These are phyloP conservation scores for Coemansia sp. DNA, from an alignment of 192 early-diverging fungal species.

Conservation along the genomic window DNA sequence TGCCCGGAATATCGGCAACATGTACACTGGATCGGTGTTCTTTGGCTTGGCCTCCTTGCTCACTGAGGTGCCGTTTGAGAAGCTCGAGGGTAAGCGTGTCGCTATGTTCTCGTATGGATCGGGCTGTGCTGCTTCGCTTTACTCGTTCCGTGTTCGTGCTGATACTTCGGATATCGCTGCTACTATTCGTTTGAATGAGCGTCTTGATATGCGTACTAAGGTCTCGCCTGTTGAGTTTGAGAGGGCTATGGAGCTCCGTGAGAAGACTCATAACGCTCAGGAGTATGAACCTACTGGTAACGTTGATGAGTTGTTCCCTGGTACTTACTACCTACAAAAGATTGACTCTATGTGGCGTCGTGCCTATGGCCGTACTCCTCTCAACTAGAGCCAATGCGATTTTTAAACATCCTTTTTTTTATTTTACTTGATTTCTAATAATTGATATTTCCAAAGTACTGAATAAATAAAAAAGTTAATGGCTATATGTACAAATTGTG, in stretches of 20 bases:
- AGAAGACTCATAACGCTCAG: slow-evolving; percentile 81
- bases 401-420: slow-evolving; percentile 7
- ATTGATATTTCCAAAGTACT: too few relatives aligned
- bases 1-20: slow-evolving; percentile 94
- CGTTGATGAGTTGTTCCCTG: slow-evolving; percentile 68
- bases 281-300: slow-evolving; percentile 79
- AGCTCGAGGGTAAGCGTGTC: slow-evolving; percentile 83
- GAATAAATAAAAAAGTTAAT: too few relatives aligned
- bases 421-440: not conserved
- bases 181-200: slow-evolving; percentile 67
- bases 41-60: slow-evolving; percentile 78
- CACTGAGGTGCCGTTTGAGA: slow-evolving; percentile 67
- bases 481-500: not conserved
- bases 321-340: slow-evolving; percentile 87
- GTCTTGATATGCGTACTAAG: slow-evolving; percentile 75
- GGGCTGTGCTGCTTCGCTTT: slow-evolving; percentile 93
- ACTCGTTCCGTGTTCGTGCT: slow-evolving; percentile 81
- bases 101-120: slow-evolving; percentile 95
- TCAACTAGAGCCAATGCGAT: slow-evolving; percentile 21
- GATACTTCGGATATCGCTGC: slow-evolving; percentile 65
- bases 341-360: slow-evolving; percentile 94
- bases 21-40: slow-evolving; percentile 83
- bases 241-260: slow-evolving; percentile 81
- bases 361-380: slow-evolving; percentile 72
- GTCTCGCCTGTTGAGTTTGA: slow-evolving; percentile 79